Base-by-base conservation (phyloP, 2,329 filamentous ascomycete genomes). In the Claviceps humidiphila region DNA sequence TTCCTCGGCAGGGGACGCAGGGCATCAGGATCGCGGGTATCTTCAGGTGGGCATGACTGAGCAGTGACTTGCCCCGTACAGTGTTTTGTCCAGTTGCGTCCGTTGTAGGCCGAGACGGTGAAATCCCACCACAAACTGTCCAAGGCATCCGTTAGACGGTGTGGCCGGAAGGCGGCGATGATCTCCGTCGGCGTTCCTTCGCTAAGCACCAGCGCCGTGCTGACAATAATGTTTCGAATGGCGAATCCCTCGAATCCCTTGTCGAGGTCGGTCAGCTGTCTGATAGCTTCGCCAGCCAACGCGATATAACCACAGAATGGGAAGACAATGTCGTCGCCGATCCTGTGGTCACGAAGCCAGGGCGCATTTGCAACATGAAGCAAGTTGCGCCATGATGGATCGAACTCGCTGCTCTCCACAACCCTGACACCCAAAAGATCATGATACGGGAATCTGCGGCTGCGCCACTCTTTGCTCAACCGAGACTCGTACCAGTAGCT, bases 341-440 rank as follows among this genome's bases (percentile, higher is more conserved):
- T 68, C 8, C 59, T 54, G 61, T 74, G 73, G 51, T 74, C 70
- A n/a, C 70, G 61, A 0, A 72, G 61, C 51, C 74, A 75, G 16
- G 74, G 63, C 2, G 38, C 52, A 20, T 60, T 38, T 1, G 56
- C 53, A 0, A 61, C 1, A 5, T 52, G 51, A 4, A 64, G 45
- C 1, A 59, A 1, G n/a, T 64, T 63, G 0, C 60, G 48, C 54
- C 56, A 64, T 1, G n/a, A 9, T 0, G 61, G 57, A 3, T 59
- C 55, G 1, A 52, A 11, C 1, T 51, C 51, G 2, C 51, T 55
- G 37, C 47, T 56, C 24, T 62, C 62, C 0, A 49, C 17, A 1
- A 51, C 40, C 4, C 53, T 39, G 1, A 38, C 30, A 4, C 62
- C 62, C 0, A 64, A 52, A 1, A 64, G 57, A 8, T 50, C 34